These are phyloP conservation scores for Talaromyces sp. DNA, from an alignment of 2,329 filamentous ascomycete species.

Conservation along the genomic window DNA sequence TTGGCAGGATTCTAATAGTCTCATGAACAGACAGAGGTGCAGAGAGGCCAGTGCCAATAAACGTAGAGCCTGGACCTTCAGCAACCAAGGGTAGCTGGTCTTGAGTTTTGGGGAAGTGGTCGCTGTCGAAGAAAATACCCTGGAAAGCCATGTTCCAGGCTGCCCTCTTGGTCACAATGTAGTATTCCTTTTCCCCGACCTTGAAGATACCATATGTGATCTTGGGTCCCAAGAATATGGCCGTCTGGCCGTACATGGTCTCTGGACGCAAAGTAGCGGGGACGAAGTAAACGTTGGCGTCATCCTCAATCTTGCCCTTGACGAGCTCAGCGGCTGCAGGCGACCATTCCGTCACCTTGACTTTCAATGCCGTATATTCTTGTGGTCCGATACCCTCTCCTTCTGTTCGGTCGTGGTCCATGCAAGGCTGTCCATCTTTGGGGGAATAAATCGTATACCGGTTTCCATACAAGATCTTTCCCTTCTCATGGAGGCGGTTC, in stretches of 20 bases:
- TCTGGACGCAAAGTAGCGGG: constrained; percentile 90
- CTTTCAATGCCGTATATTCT: constrained; percentile 88
- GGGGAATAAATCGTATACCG: constrained; percentile 90
- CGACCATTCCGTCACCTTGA: constrained; percentile 87
- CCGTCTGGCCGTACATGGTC: constrained; percentile 98
- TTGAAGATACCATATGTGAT: constrained; percentile 88
- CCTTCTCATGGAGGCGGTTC: constrained; percentile 80
- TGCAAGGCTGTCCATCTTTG: constrained; percentile 81
- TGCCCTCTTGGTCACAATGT: constrained; percentile 73
- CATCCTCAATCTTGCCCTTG: constrained; percentile 71
- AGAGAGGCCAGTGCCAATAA: constrained; percentile 82
- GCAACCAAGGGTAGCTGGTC: constrained; percentile 70
- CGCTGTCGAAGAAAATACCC: constrained; percentile 63
- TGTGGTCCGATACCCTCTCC: constrained; percentile 81
- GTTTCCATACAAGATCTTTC: constrained; percentile 92
- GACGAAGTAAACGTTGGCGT: constrained; percentile 79
- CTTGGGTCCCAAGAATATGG: constrained; percentile 89
- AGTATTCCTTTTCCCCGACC: constrained; percentile 72
- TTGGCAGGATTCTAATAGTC: constrained; percentile 82
- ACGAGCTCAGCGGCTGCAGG: constrained; percentile 67
- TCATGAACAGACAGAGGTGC: constrained; percentile 85
- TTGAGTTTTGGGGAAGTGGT: constrained; percentile 53
- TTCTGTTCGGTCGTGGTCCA: constrained; percentile 79
- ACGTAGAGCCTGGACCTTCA: constrained; percentile 70
- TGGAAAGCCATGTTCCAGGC: constrained; percentile 97